Evolutionary conservation across 2,329 filamentous ascomycete genomes (phyloP), one percentile per base, ranked within the genome.

Genomic region (Microsporum canis): DNA sequence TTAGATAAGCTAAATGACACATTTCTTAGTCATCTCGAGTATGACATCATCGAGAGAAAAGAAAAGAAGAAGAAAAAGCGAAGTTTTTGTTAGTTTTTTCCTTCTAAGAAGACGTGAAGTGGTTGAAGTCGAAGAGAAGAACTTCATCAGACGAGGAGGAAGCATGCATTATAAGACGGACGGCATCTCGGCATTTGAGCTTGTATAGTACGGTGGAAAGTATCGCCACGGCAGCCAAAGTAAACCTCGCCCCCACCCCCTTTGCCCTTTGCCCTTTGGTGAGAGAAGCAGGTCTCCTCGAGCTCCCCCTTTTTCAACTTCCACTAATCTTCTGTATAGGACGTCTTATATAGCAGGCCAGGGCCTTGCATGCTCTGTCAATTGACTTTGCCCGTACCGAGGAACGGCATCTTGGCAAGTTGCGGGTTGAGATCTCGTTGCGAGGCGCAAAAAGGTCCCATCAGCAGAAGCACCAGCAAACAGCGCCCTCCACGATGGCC

Each of bases 401-500:
- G 51, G 51, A 55, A 55, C 51, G 8, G 51, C 51, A 8, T 36
- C 51, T 55, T 55, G 51, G 51, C 51, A 55, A 23, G 17, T 23
- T 23, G 17, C 17, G 17, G 17, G 17, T 23, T 23, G 17, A 23
- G 17, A 23, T 23, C 17, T 23, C 17, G 17, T 23, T 23, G 45
- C 14, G 14, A 43, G 39, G n/a, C n/a, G n/a, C 39, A 51, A 23
- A 31, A 6, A 3, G 17, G 23, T 5, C 34, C 39, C 6, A 5
- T n/a, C n/a, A n/a, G n/a, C 39, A 6, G 17, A 14, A 6, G 39
- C 14, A 17, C 14, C 39, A 6, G 39, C n/a, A n/a, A 23, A n/a
- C n/a, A 43, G 39, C 39, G 12, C 23, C 23, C 23, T 29, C 23
- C 27, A 53, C 10, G 12, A 34, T 55, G 51, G 65, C 72, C 47